Conservation (phyloP, 371 early-diverging fungal genomes). For the Rhizopus delemar region DNA sequence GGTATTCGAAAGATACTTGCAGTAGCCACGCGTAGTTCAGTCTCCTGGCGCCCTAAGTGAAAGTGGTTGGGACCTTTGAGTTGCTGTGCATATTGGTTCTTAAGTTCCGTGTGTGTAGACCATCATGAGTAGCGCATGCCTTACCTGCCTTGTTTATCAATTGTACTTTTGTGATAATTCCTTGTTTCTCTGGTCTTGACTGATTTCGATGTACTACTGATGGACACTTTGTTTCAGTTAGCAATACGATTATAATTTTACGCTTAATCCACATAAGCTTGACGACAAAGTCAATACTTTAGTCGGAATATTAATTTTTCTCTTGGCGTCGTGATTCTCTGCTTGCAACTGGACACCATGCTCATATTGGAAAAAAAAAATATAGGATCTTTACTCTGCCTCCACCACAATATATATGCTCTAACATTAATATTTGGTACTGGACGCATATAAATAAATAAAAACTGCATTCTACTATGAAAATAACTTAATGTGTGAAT, state of each 20-base stretch:
- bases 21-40: constrained; percentile 18
- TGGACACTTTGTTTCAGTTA: constrained; percentile 6
- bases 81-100: constrained; percentile 18
- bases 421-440: constrained; percentile 20
- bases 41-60: constrained; percentile 18
- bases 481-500: too few relatives aligned
- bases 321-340: constrained; percentile 18
- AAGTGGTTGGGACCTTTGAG: constrained; percentile 15
- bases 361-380: not conserved
- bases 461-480: not conserved
- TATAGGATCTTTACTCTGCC: constrained; percentile 17
- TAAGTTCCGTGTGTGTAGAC: constrained; percentile 17
- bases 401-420: constrained; percentile 15
- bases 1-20: constrained; percentile 6
- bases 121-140: constrained; percentile 19
- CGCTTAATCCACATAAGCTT: not conserved
- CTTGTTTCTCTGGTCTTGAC: constrained; percentile 16
- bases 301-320: too few relatives aligned
- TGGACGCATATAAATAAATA: constrained; percentile 11
- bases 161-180: constrained; percentile 20
- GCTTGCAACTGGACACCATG: constrained; percentile 11
- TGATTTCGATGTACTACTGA: constrained; percentile 13
- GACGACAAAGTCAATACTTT: too few relatives aligned
- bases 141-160: constrained; percentile 16
- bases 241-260: not conserved